These are phyloP conservation scores for Fusarium sp. DNA, from an alignment of 2,329 filamentous ascomycete species.

Conservation along the genomic window DNA sequence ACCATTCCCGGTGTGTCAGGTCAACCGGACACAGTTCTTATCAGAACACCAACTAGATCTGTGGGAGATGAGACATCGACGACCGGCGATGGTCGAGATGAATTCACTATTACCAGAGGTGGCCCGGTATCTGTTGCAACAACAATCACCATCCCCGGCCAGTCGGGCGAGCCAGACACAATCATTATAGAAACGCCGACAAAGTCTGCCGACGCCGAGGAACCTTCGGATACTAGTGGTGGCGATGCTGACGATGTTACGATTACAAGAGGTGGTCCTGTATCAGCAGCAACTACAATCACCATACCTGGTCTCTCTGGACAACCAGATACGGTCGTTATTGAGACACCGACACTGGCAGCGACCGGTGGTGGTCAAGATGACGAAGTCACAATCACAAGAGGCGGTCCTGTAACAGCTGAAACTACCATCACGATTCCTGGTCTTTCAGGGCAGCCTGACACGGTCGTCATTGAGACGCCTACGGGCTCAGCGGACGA, in stretches of 20 bases:
- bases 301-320: slow-evolving; percentile 2
- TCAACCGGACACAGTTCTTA: background rate
- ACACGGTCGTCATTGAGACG: slow-evolving; percentile 19
- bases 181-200: slow-evolving; percentile 15
- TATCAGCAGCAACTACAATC: background rate
- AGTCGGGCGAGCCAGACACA: slow-evolving; percentile 4
- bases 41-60: background rate
- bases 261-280: background rate
- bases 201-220: fast-evolving
- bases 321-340: slow-evolving; percentile 8
- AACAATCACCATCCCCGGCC: background rate
- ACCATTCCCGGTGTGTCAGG: background rate
- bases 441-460: background rate
- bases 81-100: background rate
- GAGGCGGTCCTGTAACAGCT: background rate
- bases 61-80: background rate
- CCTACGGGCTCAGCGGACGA: background rate
- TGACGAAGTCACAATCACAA: background rate
- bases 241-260: background rate
- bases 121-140: background rate
- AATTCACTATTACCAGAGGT: background rate
- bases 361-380: background rate
- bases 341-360: slow-evolving; percentile 9
- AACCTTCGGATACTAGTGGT: background rate
- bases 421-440: slow-evolving; percentile 2